Base-by-base conservation (phyloP, 1,284 basidiomycete species). In the Jaminaea rosea region DNA sequence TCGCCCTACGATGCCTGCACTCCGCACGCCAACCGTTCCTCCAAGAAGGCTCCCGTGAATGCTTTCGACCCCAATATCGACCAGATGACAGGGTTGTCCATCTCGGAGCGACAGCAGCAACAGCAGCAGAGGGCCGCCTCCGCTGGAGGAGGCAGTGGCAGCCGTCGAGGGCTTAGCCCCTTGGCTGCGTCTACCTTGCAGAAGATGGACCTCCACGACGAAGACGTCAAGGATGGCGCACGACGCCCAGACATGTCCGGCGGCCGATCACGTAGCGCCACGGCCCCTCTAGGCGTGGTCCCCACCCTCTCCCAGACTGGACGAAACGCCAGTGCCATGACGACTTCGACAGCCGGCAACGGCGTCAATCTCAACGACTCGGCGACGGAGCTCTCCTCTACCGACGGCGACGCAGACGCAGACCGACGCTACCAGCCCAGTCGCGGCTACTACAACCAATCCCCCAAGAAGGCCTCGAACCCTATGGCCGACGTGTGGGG, bases 1-100 rank as follows among this genome's bases (percentile, higher is more conserved):
- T 71, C 68, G 44, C 70, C 70, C 0, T 73, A 73, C 52, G 70
- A 73, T 41, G 70, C 70, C 7, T 69, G 67, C 52, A 56, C 65
- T 0, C 68, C 69, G 9, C 69, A 70, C 53, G 53, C 56, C 53
- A 73, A 73, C 61, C 52, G 54, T 27, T 59, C 49, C 28, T 45
- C 50, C 7, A 24, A 58, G 29, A 53, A 56, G 3, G 69, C 70
- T 6, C 70, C 70, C 23, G 67, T 73, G 26, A 53, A 56, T 19
- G 70, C 70, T 1, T 73, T 73, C 34, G 69, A 68, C 39, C 61
- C 65, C 31, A 65, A 59, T 41, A 53, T 64, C n/a, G 69, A 71
- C 44, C 67, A 67, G 5, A 61, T 68, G 56, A 69, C 69, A 3
- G 65, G 60, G 37, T 47, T 60, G n/a, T 56, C 65, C 2, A 49